Percentiles rank a stretch among this genome's conserved stretches.
Conservation (phyloP, 2,329 filamentous ascomycete genomes). For the Clarireedia homoeocarpa region DNA sequence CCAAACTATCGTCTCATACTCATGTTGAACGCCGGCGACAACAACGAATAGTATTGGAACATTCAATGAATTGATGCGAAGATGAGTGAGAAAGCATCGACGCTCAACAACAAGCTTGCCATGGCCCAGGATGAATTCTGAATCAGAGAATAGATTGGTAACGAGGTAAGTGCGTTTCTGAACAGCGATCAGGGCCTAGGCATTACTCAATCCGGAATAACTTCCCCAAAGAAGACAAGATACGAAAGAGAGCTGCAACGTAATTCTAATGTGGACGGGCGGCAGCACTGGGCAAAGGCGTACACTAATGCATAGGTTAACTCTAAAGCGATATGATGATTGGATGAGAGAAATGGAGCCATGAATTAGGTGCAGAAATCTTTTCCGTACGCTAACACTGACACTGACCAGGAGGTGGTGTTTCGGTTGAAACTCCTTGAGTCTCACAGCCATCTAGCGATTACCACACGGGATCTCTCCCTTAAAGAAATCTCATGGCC, state of each 20-base stretch:
- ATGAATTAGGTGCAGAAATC: not conserved
- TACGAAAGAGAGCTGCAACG: conserved; percentile 6
- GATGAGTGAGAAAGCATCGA: not conserved
- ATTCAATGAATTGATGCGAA: conserved; percentile 10
- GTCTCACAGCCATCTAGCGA: conserved; percentile 3
- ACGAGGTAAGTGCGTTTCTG: not conserved
- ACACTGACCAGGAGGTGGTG: not conserved
- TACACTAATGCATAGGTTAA: not conserved
- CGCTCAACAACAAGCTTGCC: not conserved
- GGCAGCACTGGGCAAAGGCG: not conserved
- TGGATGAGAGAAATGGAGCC: not conserved
- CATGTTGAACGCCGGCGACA: conserved; percentile 18
- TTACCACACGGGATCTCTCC: not conserved
- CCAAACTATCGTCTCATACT: conserved; percentile 18
- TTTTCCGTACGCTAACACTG: not conserved
- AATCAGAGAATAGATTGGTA: not conserved
- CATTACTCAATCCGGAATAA: conserved; percentile 6
- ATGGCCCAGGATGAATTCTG: not conserved
- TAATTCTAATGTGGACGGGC: conserved; percentile 7
- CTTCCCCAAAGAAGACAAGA: not conserved
- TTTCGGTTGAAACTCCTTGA: conserved; percentile 10
- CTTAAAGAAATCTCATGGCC: not conserved
- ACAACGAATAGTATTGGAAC: conserved; percentile 16
- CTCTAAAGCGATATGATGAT: not conserved
- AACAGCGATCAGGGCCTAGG: conserved; percentile 13